phyloP scores from a whole-genome alignment of 2,329 filamentous ascomycete species.

The Thermoascus crustaceus region DNA sequence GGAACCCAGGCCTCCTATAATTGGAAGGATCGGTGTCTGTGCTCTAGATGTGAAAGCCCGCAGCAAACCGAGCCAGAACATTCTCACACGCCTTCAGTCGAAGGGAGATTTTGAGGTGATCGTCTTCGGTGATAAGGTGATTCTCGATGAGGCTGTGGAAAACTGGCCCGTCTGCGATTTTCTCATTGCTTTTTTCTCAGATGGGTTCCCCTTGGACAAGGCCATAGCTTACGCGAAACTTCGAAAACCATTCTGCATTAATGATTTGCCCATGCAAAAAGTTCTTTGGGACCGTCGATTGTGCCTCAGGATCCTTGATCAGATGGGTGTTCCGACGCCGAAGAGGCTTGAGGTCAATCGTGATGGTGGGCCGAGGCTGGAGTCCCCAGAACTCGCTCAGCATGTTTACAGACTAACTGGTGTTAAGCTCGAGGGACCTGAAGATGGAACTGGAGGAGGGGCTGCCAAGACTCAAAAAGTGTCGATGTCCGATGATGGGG shows the following conservation, averaged over 20 bases:
- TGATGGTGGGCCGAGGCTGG: slow-evolving; percentile 75
- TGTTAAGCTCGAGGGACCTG: slow-evolving; percentile 61
- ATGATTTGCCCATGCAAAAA: slow-evolving; percentile 95
- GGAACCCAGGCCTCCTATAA: slow-evolving; percentile 42
- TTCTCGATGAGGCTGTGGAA: slow-evolving; percentile 90
- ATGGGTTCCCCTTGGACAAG: slow-evolving; percentile 93
- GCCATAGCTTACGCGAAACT: slow-evolving; percentile 91
- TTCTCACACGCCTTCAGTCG: slow-evolving; percentile 81
- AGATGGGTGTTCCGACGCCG: slow-evolving; percentile 82
- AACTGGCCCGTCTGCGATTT: slow-evolving; percentile 97
- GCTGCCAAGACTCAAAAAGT: slow-evolving; percentile 55
- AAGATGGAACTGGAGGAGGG: slow-evolving; percentile 57
- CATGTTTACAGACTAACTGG: slow-evolving; percentile 75
- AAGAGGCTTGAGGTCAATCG: slow-evolving; percentile 82
- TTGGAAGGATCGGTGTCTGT: slow-evolving; percentile 79
- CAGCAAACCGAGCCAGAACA: slow-evolving; percentile 94
- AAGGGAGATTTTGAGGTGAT: slow-evolving; percentile 93
- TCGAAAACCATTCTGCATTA: slow-evolving; percentile 93
- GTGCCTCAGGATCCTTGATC: slow-evolving; percentile 79
- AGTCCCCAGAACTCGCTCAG: slow-evolving; percentile 70
- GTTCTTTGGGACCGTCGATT: slow-evolving; percentile 91
- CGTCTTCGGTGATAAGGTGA: slow-evolving; percentile 98
- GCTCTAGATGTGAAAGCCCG: slow-evolving; percentile 91
- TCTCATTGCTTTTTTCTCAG: slow-evolving; percentile 95
- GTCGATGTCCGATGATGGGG: slow-evolving; percentile 80